Base-by-base conservation (phyloP, 805 yeast genomes). In the Candida maesae region DNA sequence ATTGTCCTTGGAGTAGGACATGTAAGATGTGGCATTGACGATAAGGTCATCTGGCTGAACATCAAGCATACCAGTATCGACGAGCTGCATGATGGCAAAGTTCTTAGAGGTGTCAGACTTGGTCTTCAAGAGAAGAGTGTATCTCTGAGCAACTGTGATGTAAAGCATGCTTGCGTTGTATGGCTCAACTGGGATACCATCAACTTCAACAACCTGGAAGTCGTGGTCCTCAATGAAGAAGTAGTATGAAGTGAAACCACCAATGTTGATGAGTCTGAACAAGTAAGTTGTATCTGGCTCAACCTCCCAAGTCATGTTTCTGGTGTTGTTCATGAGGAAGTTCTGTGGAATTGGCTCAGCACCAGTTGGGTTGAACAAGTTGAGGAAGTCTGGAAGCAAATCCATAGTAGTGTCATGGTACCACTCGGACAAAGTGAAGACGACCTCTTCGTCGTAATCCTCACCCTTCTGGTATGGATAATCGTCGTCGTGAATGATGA, bases 331-430 rank as follows among this genome's bases (percentile, higher is more conserved):
- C 63, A 89, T 70, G 54, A 93, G 73, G 52, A 84, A 64, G 60
- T 70, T 67, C 51, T 85, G 84, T 8, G 99, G 99, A 52, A 93
- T 81, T 38, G 99, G 99, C 68, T 93, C 99, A 33, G 98, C 96
- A 58, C 99, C 99, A 9, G 96, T 87, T 44, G 99, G 99, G 65
- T 93, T 93, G 69, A 72, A 80, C 47, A 81, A 61, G 50, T 67
- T 76, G 70, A 89, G 59, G 68, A 93, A 90, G 27, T 53, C 44
- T 14, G 72, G 67, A 16, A 61, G 66, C 51, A 84, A 68, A 28
- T 64, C 76, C 19, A 68, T 67, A 24, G 81, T 71, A 5, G 56
- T 41, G 10, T 57, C 72, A 61, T 88, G 96, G 68, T 93, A 93
- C 95, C 96, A 90, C 57, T 93, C 99, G 35, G 84, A 70, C 32